Base-by-base conservation (phyloP, 305 asterid species). In the Petunia hybrid region DNA sequence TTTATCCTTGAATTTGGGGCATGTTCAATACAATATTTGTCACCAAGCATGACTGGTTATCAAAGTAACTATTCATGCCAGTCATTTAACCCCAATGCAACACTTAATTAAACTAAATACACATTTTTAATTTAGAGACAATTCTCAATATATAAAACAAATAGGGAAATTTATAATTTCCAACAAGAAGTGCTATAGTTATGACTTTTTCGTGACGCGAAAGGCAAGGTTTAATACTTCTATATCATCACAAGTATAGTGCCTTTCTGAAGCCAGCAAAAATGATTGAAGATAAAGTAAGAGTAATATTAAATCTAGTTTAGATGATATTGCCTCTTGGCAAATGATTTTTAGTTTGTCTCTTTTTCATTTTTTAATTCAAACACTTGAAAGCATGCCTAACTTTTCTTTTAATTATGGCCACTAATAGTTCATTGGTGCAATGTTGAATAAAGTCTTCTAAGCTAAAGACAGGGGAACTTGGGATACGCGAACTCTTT, bases 371-470 rank as follows among this genome's bases (percentile, higher is more conserved):
- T 8, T 69, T 59, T 59, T 59, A 59, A 59, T n/a, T 59, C 43
- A 1, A 6, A 22, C 41, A 69, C 41, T 43, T 69, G 7, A 13
- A 43, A 69, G n/a, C 76, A 59, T 16, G 38, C 38, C 38, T 59
- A 59, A 4, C 38, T 59, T 45, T 2, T 69, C 4, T 9, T 45
- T 69, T 0, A 8, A 69, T 71, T 31, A 48, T 3, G 1, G 13
- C 62, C 45, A 35, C 62, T 71, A 71, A 35, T 12, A 48, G 62
- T 48, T 48, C 4, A 71, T 42, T 48, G 31, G 43, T 6, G 43
- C 22, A 46, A 43, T 31, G 61, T 70, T 46, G 77, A 70, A 48
- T 70, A 5, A 46, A 31, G 61, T 71, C 43, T 46, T 71, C 51
- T 31, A 71, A 71, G 61, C 36, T 6, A 48, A 35, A 46, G 35